A percentile compares a stretch with the other conserved stretches of the same genome.
These are phyloP conservation scores for Trichoderma atrobrunneum DNA, from an alignment of 2,329 filamentous ascomycete genomes.

Conservation along the genomic window DNA sequence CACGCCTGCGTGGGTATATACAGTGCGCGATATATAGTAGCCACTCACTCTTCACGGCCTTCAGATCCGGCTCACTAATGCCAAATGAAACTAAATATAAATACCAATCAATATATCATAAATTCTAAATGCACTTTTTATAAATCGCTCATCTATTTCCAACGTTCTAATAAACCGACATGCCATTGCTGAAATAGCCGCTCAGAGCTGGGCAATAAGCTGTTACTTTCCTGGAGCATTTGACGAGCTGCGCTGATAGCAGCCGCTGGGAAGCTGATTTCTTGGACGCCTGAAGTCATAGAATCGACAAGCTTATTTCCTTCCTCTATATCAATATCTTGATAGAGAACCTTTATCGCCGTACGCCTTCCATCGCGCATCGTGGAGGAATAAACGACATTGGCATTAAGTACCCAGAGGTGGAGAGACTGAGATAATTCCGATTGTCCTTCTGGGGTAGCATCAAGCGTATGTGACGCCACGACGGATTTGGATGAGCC, in stretches of 20 bases:
- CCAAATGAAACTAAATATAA: neutral
- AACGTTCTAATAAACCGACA: slow-evolving; percentile 58
- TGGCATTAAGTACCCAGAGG: slow-evolving; percentile 57
- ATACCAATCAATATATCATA: neutral
- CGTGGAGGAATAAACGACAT: slow-evolving; percentile 51
- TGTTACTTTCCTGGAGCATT: slow-evolving; percentile 47
- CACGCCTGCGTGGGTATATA: neutral
- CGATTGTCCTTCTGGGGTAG: slow-evolving; percentile 14
- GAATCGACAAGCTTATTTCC: slow-evolving; percentile 50
- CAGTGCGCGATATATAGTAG: neutral
- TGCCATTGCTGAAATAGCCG: slow-evolving; percentile 63
- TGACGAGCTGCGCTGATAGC: slow-evolving; percentile 46
- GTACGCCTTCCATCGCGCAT: slow-evolving; percentile 28
- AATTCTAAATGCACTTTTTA: neutral
- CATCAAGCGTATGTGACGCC: slow-evolving; percentile 32
- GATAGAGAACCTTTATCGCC: slow-evolving; percentile 56
- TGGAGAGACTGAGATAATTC: slow-evolving; percentile 36
- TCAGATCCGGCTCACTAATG: neutral
- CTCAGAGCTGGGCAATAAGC: slow-evolving; percentile 53
- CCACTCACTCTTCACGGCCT: neutral
- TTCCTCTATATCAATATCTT: slow-evolving; percentile 40
- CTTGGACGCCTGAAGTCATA: slow-evolving; percentile 56
- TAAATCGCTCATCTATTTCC: slow-evolving; percentile 23
- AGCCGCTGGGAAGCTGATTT: slow-evolving; percentile 52
- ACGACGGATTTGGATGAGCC: slow-evolving; percentile 57